A percentile compares a stretch with the other conserved stretches of the same genome.
These are phyloP conservation scores for Fusarium incarnatum DNA, from an alignment of 2,329 filamentous ascomycete genomes.

Conservation along the genomic window DNA sequence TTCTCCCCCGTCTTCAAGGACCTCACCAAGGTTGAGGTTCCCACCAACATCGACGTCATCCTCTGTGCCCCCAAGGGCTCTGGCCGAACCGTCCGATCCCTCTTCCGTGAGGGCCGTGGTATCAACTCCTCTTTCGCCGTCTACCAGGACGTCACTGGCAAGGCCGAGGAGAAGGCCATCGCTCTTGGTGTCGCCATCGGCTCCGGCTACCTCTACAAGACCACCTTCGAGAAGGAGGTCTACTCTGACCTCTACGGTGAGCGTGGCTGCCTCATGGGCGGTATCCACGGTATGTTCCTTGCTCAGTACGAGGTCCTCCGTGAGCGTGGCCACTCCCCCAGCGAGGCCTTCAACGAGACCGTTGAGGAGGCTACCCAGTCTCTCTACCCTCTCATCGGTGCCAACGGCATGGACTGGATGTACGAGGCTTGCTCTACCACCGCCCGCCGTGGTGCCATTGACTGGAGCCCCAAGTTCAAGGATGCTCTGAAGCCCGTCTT, in stretches of 20 bases:
- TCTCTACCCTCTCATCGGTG: constrained; percentile 96
- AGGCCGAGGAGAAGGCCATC: constrained; percentile 97
- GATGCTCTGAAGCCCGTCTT: constrained; percentile 98
- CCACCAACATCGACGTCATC: constrained; percentile 97
- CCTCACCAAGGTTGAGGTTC: constrained; percentile 98
- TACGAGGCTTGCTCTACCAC: constrained; percentile 99
- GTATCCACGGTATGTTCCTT: constrained; percentile 99
- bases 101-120: constrained; percentile 98
- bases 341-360: constrained; percentile 99
- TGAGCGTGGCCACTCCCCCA: constrained; percentile 96
- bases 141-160: constrained; percentile 97
- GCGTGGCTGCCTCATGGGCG: constrained; percentile 99
- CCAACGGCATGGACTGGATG: constrained; percentile 99
- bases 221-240: constrained; percentile 99
- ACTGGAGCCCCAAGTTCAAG: constrained; percentile 99
- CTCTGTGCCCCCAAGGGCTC: constrained; percentile 99
- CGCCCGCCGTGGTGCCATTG: constrained; percentile 96
- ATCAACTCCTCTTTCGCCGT: constrained; percentile 99
- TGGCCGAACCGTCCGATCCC: constrained; percentile 96
- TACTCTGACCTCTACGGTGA: constrained; percentile 99
- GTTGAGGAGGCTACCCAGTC: constrained; percentile 99
- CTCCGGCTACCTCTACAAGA: constrained; percentile 99
- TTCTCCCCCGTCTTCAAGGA: constrained; percentile 99
- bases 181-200: constrained; percentile 97
- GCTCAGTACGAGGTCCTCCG: constrained; percentile 99